Percentiles rank a stretch among this genome's conserved stretches.
Conservation (phyloP, 2,329 filamentous ascomycete species). For the Fusarium palustre region DNA sequence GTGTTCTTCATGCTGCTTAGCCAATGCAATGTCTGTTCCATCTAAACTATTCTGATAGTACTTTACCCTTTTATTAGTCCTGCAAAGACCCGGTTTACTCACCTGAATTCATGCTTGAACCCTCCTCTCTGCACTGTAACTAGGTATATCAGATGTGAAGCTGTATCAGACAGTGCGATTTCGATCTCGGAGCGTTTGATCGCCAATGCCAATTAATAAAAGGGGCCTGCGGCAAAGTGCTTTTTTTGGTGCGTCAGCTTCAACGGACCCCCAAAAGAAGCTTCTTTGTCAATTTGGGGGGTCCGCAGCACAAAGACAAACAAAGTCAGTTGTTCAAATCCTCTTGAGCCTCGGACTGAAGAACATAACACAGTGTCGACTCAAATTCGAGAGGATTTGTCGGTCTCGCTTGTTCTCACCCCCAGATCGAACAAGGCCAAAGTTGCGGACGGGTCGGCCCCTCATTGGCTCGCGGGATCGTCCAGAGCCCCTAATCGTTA, state of each 20-base stretch:
- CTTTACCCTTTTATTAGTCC: neutral
- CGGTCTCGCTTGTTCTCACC: constrained; percentile 35
- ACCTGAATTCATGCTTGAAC: constrained; percentile 6
- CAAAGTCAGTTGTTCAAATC: neutral
- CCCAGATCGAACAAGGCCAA: constrained; percentile 38
- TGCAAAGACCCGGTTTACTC: constrained; percentile 2
- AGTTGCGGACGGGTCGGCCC: constrained; percentile 46
- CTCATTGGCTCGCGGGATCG: constrained; percentile 44
- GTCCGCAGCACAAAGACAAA: no score
- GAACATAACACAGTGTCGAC: constrained; percentile 37
- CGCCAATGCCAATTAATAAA: constrained; percentile 39
- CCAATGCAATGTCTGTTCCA: neutral
- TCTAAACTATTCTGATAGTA: neutral
- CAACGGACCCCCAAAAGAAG: neutral
- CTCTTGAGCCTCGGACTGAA: neutral
- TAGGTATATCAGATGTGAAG: constrained; percentile 3
- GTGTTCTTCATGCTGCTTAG: constrained; percentile 1
- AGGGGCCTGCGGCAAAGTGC: constrained; percentile 31
- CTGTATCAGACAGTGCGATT: constrained; percentile 32
- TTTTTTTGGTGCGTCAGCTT: constrained; percentile 11
- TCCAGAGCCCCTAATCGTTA: constrained; percentile 40
- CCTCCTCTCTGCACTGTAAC: neutral
- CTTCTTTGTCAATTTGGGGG: neutral
- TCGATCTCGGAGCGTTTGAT: constrained; percentile 37
- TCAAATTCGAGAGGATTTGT: constrained; percentile 31